Evolutionary conservation across 2,329 filamentous ascomycete species (phyloP).

Genomic region (Fusarium begoniae): DNA sequence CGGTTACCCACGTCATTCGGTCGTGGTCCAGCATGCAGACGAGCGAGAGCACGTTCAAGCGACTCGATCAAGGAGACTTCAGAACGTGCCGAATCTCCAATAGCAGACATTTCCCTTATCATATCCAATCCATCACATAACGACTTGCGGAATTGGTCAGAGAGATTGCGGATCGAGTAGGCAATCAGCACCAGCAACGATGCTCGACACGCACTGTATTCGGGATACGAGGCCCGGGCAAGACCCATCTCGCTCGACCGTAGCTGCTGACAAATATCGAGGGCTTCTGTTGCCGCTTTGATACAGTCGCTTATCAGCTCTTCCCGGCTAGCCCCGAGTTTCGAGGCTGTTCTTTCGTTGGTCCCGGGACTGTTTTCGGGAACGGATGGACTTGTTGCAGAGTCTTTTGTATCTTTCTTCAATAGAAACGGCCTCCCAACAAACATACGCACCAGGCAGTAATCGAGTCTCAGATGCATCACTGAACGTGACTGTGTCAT

Average conservation of each 20-base stretch:
- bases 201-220: conserved; percentile 5
- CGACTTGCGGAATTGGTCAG: background rate
- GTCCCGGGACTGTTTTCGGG: background rate
- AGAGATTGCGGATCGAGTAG: conserved; percentile 1
- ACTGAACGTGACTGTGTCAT: background rate
- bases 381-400: background rate
- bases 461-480: background rate
- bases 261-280: background rate
- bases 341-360: background rate
- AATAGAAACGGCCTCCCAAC: background rate
- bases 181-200: conserved; percentile 3
- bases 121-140: background rate
- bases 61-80: conserved; percentile 3
- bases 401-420: background rate
- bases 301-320: conserved; percentile 3
- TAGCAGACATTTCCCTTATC: conserved; percentile 1
- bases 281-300: conserved; percentile 1
- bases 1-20: background rate
- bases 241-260: background rate
- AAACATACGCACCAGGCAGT: conserved; percentile 1
- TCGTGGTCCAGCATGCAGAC: background rate
- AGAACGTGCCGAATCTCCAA: background rate
- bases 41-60: background rate
- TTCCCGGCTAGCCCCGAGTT: background rate
- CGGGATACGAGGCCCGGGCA: conserved; percentile 1